Conservation (phyloP, 208 protist species). For the Zelonia costaricensis region DNA sequence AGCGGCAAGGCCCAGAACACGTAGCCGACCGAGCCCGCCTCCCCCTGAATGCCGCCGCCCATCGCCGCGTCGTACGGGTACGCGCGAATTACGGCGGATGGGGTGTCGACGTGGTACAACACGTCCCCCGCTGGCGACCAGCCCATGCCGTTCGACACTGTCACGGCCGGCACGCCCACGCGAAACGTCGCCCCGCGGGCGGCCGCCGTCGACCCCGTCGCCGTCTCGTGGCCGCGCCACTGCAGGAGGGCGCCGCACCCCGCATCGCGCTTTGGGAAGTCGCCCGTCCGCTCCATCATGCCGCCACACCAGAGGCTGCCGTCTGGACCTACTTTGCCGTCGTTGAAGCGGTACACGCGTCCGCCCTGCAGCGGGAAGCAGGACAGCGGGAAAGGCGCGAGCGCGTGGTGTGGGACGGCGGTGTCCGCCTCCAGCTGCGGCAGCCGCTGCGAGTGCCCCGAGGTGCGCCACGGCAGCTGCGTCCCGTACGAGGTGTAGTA, state of each 20-base stretch:
- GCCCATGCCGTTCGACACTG: conserved; percentile 28
- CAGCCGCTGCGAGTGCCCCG: not conserved
- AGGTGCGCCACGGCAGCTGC: conserved; percentile 14
- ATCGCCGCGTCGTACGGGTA: conserved; percentile 10
- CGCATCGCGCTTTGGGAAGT: conserved; percentile 13
- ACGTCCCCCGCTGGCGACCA: conserved; percentile 23
- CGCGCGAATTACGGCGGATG: conserved; percentile 14
- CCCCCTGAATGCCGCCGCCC: too few species aligned
- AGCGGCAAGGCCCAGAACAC: conserved; percentile 25
- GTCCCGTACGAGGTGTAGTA: conserved; percentile 11
- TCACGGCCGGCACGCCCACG: conserved; percentile 16
- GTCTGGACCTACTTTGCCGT: conserved; percentile 27
- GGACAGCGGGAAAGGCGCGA: conserved; percentile 14
- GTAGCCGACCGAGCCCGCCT: not conserved
- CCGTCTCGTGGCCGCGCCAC: conserved; percentile 2
- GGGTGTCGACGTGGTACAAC: conserved; percentile 27
- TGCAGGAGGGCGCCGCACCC: conserved; percentile 18
- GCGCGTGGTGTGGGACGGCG: not conserved
- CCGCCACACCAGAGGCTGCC: conserved; percentile 22
- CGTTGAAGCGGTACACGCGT: conserved; percentile 29
- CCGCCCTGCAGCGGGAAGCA: conserved; percentile 7
- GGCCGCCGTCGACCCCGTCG: not conserved
- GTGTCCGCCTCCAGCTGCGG: not conserved
- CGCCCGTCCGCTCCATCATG: conserved; percentile 26
- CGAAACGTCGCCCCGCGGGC: not conserved